Evolutionary conservation across 2,329 filamentous ascomycete genomes (phyloP).

Genomic region (Pestalotiopsis sp.): DNA sequence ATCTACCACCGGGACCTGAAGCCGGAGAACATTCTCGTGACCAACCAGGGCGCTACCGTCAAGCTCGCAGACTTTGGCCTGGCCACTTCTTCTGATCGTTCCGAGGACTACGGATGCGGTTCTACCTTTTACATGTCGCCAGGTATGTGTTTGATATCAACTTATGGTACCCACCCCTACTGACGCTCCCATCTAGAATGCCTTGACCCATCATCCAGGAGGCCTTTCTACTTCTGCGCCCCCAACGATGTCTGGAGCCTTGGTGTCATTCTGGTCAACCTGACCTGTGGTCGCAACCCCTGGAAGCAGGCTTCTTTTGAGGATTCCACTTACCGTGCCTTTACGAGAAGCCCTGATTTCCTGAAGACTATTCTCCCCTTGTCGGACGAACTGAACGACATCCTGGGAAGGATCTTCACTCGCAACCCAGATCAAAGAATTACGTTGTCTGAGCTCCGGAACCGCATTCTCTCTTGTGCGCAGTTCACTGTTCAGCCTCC

Average conservation of each 20-base stretch:
- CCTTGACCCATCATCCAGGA: slow-evolving; percentile 73
- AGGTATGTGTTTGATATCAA: slow-evolving; percentile 63
- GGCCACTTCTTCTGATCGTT: slow-evolving; percentile 80
- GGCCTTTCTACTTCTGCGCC: slow-evolving; percentile 83
- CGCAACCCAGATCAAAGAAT: slow-evolving; percentile 83
- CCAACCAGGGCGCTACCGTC: slow-evolving; percentile 83
- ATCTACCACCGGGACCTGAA: slow-evolving; percentile 98
- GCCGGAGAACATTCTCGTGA: slow-evolving; percentile 96
- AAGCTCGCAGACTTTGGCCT: slow-evolving; percentile 98
- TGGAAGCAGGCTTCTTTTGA: slow-evolving; percentile 96
- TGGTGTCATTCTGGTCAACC: slow-evolving; percentile 96
- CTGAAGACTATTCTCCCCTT: slow-evolving; percentile 90
- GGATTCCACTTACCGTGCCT: slow-evolving; percentile 94
- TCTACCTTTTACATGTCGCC: slow-evolving; percentile 99
- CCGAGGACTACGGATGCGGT: slow-evolving; percentile 94
- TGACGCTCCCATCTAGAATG: slow-evolving; percentile 68
- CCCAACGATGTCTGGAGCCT: slow-evolving; percentile 98
- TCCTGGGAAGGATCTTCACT: slow-evolving; percentile 86
- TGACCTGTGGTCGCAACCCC: slow-evolving; percentile 96
- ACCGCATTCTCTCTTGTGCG: slow-evolving; percentile 75
- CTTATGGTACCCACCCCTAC: slow-evolving; percentile 17
- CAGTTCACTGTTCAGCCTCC: slow-evolving; percentile 64
- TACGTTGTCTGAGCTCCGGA: slow-evolving; percentile 76
- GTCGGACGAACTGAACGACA: slow-evolving; percentile 85
- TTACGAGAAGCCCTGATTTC: slow-evolving; percentile 82